phyloP scores from a whole-genome alignment of 106 monocot genomes.

The Narthecium ossifragum region DNA sequence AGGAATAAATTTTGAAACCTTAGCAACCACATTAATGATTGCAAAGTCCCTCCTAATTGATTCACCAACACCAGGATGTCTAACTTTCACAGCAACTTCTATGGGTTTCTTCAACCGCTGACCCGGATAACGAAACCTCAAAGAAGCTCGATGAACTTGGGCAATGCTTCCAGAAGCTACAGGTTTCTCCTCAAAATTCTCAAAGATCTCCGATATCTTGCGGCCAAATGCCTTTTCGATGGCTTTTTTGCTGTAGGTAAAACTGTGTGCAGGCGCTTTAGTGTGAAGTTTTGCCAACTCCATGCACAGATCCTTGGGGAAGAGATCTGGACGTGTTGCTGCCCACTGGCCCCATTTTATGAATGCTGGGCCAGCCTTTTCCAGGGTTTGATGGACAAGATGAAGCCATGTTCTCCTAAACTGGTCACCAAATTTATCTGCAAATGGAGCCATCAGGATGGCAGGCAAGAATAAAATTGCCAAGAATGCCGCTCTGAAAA shows the following conservation, averaged over 20 bases:
- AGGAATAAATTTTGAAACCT: constrained; percentile 61
- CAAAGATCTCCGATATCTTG: constrained; percentile 73
- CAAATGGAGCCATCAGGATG: constrained; percentile 59
- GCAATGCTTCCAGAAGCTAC: constrained; percentile 87
- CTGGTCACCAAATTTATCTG: constrained; percentile 30
- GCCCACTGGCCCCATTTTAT: constrained; percentile 99
- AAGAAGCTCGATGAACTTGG: constrained; percentile 78
- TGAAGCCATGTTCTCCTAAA: constrained; percentile 67
- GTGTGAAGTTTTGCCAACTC: constrained; percentile 70
- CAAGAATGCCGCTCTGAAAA: constrained; percentile 51
- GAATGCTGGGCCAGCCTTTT: constrained; percentile 81
- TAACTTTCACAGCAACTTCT: constrained; percentile 81
- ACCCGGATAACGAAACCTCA: constrained; percentile 40
- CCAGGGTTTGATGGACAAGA: constrained; percentile 61
- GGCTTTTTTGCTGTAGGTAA: constrained; percentile 50
- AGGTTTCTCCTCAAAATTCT: constrained; percentile 78
- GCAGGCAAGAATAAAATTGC: constrained; percentile 58
- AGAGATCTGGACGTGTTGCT: constrained; percentile 87
- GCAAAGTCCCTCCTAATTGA: constrained; percentile 72
- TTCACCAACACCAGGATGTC: constrained; percentile 88
- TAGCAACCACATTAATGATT: constrained; percentile 71
- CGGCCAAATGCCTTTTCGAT: constrained; percentile 78
- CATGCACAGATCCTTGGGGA: constrained; percentile 68
- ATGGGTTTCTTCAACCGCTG: constrained; percentile 33
- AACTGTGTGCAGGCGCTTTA: constrained; percentile 74